Base-by-base conservation (phyloP, 306 rosid genomes). In the Cicer bijugum region DNA sequence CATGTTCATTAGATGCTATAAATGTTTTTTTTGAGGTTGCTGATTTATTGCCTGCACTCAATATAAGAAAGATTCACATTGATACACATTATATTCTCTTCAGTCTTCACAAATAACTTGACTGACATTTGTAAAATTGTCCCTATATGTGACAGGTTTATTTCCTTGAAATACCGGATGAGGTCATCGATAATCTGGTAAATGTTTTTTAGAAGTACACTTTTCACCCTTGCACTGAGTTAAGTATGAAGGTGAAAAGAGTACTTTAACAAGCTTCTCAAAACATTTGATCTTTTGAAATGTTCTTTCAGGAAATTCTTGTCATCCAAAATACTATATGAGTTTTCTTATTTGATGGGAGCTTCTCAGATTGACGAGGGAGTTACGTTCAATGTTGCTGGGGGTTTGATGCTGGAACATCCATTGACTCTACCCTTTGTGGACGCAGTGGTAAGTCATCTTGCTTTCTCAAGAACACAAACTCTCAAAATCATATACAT, bases 331-430 rank as follows among this genome's bases (percentile, higher is more conserved):
- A 56, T 80, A 67, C 85, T 79, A 57, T 73, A 48, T 83, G 79
- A 80, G 82, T 85, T 81, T 83, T 78, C 76, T 86, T 81, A 71
- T 75, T 78, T 81, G 80, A 77, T 76, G 82, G 82, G 84, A 83
- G 85, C 78, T 78, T 71, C 72, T 76, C 88, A 91, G 97, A 88
- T 91, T 59, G 96, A 91, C 33, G 97, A 94, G 53, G 95, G 84
- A 59, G 33, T 86, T 59, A 85, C 98, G 8, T 85, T 86, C 84
- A 83, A 88, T 14, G 96, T 88, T 68, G 96, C 92, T 7, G 95
- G 96, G 39, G 98, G 98, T 78, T 82, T 94, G 87, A 91, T 90
- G 87, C 91, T 91, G 78, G 96, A 94, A 83, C 92, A 94, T 88
- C 98, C 98, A 35, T 53, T 94, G 80, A 91, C 89, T 37, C 79